Conservation (phyloP, 75 land plant species). For the Larix kaempferi region DNA sequence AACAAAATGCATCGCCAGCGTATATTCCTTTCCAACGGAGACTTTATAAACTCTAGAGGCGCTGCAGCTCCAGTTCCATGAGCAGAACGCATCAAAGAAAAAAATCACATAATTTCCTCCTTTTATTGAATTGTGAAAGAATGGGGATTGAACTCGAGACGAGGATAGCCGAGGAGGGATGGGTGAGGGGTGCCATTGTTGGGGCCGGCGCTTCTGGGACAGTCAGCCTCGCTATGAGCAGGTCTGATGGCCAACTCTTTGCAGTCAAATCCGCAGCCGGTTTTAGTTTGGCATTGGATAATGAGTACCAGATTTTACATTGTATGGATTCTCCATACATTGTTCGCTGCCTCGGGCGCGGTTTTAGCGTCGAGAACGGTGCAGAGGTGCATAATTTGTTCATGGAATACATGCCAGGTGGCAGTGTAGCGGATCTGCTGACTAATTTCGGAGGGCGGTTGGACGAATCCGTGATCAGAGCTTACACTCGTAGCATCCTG, state of each 20-base stretch:
- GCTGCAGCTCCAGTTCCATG: too few relatives aligned
- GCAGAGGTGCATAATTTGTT: conserved; percentile 28
- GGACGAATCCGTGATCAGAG: conserved; percentile 32
- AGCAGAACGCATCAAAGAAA: too few relatives aligned
- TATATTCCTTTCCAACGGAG: too few relatives aligned
- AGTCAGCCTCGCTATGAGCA: too few relatives aligned
- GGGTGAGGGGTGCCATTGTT: too few relatives aligned
- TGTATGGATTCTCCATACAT: not conserved
- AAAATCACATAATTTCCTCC: too few relatives aligned
- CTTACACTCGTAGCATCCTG: conserved; percentile 28
- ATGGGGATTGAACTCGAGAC: too few relatives aligned
- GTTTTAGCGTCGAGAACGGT: conserved; percentile 9
- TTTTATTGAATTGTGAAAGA: too few relatives aligned
- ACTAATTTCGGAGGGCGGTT: conserved; percentile 23
- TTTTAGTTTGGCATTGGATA: conserved; percentile 12
- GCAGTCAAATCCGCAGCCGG: conserved; percentile 43
- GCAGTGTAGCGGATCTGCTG: conserved; percentile 26
- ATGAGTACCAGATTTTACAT: too few relatives aligned
- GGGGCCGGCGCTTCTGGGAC: conserved; percentile 42
- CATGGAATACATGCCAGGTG: conserved; percentile 71
- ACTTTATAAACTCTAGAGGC: too few relatives aligned
- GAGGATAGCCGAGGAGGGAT: too few relatives aligned
- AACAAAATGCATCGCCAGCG: too few relatives aligned
- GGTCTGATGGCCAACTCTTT: conserved; percentile 15
- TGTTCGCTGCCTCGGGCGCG: conserved; percentile 34